Evolutionary conservation across 2,329 filamentous ascomycete species (phyloP).

Genomic region (Botryotinia convoluta): DNA sequence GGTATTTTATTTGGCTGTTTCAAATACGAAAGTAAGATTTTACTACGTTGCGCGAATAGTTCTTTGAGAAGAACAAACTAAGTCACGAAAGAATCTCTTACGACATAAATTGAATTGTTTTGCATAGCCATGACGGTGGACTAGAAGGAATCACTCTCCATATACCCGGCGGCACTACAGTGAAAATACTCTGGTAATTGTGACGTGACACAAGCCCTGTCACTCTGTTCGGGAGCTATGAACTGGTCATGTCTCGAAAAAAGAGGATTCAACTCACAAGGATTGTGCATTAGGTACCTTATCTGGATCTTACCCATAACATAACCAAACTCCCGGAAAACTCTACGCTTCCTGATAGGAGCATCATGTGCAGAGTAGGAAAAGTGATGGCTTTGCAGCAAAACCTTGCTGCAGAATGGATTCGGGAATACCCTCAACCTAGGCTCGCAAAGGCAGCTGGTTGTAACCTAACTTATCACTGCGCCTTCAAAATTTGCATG

Average conservation of each 20-base stretch:
- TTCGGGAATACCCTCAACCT: conserved; percentile 3
- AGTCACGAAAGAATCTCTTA: not conserved
- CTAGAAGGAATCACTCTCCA: not conserved
- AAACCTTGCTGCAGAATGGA: conserved; percentile 5
- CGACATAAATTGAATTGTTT: not conserved
- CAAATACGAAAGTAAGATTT: not conserved
- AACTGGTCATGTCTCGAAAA: conserved; percentile 3
- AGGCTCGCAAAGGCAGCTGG: not conserved
- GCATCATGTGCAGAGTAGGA: not conserved
- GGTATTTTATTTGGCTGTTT: not conserved
- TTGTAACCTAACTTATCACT: not conserved
- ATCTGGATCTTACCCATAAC: not conserved
- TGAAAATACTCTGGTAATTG: not conserved
- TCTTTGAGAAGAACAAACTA: not conserved
- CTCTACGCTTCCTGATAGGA: not conserved
- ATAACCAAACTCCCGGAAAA: conserved; percentile 1
- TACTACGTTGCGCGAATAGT: not conserved
- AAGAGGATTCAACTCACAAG: not conserved
- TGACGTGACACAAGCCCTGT: not conserved
- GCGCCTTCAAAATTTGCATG: not conserved
- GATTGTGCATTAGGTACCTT: conserved; percentile 10
- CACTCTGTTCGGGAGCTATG: not conserved
- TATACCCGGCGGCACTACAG: not conserved
- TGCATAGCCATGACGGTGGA: not conserved
- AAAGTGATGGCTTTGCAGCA: conserved; percentile 1